A percentile compares a stretch with the other conserved stretches of the same genome.
phyloP scores from a whole-genome alignment of 169 alveolate species.

The Perkinsus marinus region DNA sequence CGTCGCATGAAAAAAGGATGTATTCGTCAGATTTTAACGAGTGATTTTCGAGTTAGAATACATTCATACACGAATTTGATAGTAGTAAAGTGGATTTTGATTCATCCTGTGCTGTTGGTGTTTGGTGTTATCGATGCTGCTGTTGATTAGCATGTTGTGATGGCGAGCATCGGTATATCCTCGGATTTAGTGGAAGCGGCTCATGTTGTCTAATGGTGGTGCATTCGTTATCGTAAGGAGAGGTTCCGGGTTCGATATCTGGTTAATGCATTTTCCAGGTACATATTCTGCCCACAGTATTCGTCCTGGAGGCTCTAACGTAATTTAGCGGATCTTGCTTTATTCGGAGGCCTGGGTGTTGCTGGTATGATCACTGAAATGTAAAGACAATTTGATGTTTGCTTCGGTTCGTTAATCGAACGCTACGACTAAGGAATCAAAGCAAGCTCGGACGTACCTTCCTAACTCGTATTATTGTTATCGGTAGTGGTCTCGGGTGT shows the following conservation, averaged over 20 bases:
- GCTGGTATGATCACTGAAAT: neutral
- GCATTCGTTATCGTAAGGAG: neutral
- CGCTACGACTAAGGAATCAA: neutral
- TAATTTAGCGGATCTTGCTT: neutral
- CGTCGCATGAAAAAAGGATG: neutral
- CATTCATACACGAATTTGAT: neutral
- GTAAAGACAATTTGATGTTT: neutral
- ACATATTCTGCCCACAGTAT: neutral
- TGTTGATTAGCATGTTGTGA: neutral
- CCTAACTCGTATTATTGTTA: neutral
- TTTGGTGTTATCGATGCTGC: neutral
- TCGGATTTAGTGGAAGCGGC: neutral
- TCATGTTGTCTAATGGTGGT: neutral
- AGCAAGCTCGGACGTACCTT: neutral
- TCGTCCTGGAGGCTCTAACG: neutral
- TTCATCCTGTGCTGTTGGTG: neutral
- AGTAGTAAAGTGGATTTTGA: neutral
- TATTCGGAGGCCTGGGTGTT: neutral
- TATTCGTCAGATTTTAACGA: neutral
- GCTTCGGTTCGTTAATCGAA: neutral
- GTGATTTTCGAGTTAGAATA: neutral
- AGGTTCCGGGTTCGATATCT: neutral
- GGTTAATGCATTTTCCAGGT: neutral
- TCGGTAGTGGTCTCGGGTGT: neutral
- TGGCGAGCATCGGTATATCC: neutral